Evolutionary conservation across 441 rosid species (phyloP).

Genomic region (Pelargonium australe): DNA sequence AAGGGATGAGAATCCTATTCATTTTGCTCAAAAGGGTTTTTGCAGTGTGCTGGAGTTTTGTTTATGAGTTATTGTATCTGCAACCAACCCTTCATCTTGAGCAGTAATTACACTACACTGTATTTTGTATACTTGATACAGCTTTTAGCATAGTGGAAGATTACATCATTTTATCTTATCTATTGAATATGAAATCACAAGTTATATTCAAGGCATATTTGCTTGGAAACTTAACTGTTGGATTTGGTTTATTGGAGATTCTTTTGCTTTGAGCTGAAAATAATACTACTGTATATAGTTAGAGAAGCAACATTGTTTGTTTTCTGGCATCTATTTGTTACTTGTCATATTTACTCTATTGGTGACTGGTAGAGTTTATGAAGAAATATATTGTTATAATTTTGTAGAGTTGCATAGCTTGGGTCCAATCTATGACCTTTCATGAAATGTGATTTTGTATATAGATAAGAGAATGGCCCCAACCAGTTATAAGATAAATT

Average conservation of each 20-base stretch:
- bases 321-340: too few relatives aligned
- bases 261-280: too few relatives aligned
- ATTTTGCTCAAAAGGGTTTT: slow-evolving; percentile 20
- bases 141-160: slow-evolving; percentile 28
- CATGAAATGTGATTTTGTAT: too few relatives aligned
- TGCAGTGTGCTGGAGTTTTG: slow-evolving; percentile 17
- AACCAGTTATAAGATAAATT: too few relatives aligned
- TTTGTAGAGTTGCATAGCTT: too few relatives aligned
- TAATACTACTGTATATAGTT: too few relatives aligned
- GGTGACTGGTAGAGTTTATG: too few relatives aligned
- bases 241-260: background rate
- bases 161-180: slow-evolving; percentile 20
- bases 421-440: too few relatives aligned
- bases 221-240: background rate
- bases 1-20: slow-evolving; percentile 17
- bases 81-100: slow-evolving; percentile 15
- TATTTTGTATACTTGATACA: slow-evolving; percentile 40
- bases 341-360: too few relatives aligned
- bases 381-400: too few relatives aligned
- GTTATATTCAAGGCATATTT: background rate
- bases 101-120: slow-evolving; percentile 22
- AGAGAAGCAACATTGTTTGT: too few relatives aligned
- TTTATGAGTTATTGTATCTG: slow-evolving; percentile 6
- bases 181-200: background rate
- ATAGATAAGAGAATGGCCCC: too few relatives aligned